Evolutionary conservation across 768 basidiomycete species (phyloP).

Genomic region (Auriscalpium vulgare): DNA sequence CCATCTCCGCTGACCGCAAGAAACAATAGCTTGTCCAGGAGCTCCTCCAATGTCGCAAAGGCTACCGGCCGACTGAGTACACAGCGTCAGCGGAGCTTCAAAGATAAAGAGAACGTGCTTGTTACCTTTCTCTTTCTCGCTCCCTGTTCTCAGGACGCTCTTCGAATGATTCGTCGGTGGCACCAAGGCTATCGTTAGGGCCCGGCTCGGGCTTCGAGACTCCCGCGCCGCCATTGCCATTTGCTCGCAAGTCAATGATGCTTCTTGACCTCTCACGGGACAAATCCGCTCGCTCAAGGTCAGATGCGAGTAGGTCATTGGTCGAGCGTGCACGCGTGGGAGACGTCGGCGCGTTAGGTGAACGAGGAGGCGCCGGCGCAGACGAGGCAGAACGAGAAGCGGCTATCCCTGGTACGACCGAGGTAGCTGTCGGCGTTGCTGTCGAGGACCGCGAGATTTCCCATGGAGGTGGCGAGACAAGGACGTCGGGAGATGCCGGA

Average conservation of each 20-base stretch:
- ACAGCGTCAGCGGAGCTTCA: not conserved
- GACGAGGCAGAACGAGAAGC: constrained; percentile 19
- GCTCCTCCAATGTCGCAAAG: constrained; percentile 70
- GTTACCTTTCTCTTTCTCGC: constrained; percentile 41
- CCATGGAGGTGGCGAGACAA: constrained; percentile 46
- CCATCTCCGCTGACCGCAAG: constrained; percentile 81
- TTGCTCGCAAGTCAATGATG: constrained; percentile 5
- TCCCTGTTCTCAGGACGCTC: constrained; percentile 4
- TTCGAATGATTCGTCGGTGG: constrained; percentile 7
- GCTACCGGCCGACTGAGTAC: constrained; percentile 48
- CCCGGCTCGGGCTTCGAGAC: constrained; percentile 2
- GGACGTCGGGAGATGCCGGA: constrained; percentile 61
- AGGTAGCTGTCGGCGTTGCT: constrained; percentile 39
- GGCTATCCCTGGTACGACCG: constrained; percentile 19
- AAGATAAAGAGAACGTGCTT: not conserved
- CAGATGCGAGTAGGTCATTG: constrained; percentile 38
- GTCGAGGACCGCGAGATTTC: constrained; percentile 42
- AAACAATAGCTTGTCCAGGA: constrained; percentile 77
- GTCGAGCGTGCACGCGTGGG: constrained; percentile 49
- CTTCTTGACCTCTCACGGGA: constrained; percentile 15
- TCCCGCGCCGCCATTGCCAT: not conserved
- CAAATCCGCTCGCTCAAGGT: constrained; percentile 30
- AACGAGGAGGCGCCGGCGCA: constrained; percentile 26
- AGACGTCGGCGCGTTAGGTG: constrained; percentile 33
- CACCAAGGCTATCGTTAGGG: constrained; percentile 2